Conservation (phyloP, 1,139 yeast genomes). For the Yamadazyma blattariae region DNA sequence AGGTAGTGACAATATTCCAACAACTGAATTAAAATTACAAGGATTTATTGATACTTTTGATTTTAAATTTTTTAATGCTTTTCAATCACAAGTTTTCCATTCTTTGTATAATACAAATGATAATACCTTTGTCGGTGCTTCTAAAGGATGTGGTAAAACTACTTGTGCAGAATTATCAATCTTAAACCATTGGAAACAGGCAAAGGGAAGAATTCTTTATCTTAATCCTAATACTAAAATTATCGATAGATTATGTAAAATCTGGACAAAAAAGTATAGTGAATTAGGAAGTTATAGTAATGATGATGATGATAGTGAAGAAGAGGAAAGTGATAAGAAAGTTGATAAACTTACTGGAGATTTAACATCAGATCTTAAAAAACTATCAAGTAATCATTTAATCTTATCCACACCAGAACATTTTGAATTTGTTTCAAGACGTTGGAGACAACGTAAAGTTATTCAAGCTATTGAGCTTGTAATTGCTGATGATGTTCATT, state of each 20-base stretch:
- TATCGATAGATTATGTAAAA: constrained; percentile 41
- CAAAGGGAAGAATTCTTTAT: constrained; percentile 60
- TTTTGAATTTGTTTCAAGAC: constrained; percentile 67
- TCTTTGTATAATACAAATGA: constrained; percentile 57
- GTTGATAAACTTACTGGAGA: constrained; percentile 68
- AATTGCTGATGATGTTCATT: constrained; percentile 76
- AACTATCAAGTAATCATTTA: constrained; percentile 59
- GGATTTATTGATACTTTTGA: constrained; percentile 47
- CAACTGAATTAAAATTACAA: constrained; percentile 42
- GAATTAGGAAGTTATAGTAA: constrained; percentile 15
- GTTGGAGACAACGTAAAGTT: constrained; percentile 78
- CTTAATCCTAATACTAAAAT: constrained; percentile 58
- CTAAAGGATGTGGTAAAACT: constrained; percentile 79
- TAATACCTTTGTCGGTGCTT: constrained; percentile 62
- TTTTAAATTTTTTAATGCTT: constrained; percentile 56
- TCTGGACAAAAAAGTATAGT: constrained; percentile 53
- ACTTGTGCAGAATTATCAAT: constrained; percentile 72
- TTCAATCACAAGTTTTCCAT: constrained; percentile 71
- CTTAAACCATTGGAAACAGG: constrained; percentile 65
- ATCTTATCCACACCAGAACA: constrained; percentile 79
- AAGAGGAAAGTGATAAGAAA: constrained; percentile 20
- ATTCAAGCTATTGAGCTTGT: constrained; percentile 66
- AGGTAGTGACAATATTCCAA: constrained; percentile 47
- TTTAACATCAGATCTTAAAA: constrained; percentile 47
- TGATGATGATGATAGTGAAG: too few relatives aligned